Evolutionary conservation across 2,329 filamentous ascomycete species (phyloP).

Genomic region (Fusarium marasasianum): DNA sequence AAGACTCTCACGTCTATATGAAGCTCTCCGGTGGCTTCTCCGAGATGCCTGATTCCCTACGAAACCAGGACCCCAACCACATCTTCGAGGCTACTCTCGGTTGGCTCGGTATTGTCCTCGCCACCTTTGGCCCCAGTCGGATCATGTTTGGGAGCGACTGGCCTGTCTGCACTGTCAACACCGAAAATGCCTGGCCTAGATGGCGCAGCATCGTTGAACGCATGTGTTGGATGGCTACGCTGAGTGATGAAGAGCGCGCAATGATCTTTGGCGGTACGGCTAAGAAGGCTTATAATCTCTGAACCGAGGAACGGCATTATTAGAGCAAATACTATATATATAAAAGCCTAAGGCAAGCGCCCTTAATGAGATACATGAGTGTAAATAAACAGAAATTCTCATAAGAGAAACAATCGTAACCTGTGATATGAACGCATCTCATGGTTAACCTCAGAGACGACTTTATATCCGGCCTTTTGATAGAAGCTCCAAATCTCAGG

Average conservation of each 20-base stretch:
- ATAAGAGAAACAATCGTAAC: conserved; percentile 17
- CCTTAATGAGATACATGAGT: conserved; percentile 1
- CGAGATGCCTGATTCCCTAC: conserved; percentile 72
- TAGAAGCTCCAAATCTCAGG: not conserved
- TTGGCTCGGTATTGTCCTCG: conserved; percentile 78
- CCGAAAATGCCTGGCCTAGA: conserved; percentile 73
- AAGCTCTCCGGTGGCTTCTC: conserved; percentile 90
- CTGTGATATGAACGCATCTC: not conserved
- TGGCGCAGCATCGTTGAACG: conserved; percentile 78
- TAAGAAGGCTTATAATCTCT: conserved; percentile 72
- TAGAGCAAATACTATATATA: not conserved
- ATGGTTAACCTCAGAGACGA: not conserved
- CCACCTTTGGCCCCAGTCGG: conserved; percentile 74
- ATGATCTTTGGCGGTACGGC: conserved; percentile 80
- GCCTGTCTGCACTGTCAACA: conserved; percentile 82
- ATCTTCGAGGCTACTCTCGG: conserved; percentile 72
- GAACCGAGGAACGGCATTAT: not conserved
- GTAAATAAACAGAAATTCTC: not conserved
- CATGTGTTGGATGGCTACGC: conserved; percentile 69
- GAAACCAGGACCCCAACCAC: conserved; percentile 58
- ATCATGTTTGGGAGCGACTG: conserved; percentile 95
- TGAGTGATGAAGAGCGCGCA: conserved; percentile 69
- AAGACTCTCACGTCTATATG: conserved; percentile 77
- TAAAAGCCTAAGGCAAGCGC: not conserved
- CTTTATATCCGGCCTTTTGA: not conserved